Conservation (phyloP, 2,329 filamentous ascomycete genomes). For the Harringtonia lauricola region DNA sequence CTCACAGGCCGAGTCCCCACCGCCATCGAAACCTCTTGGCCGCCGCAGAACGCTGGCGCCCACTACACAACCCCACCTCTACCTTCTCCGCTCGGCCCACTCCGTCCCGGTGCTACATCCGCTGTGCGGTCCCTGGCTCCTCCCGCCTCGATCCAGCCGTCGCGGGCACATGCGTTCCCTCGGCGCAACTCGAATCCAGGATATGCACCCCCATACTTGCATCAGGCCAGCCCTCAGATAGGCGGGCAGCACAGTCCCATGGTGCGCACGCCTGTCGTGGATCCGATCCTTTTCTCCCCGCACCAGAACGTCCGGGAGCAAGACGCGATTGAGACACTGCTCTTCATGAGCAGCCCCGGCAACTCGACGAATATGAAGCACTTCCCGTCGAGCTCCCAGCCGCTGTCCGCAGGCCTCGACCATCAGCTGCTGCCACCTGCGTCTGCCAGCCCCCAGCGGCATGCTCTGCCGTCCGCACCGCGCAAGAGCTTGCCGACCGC, state of each 20-base stretch:
- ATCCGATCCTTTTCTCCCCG: constrained; percentile 53
- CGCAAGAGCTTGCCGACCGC: constrained; percentile 41
- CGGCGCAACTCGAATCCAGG: constrained; percentile 40
- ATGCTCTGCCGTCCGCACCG: constrained; percentile 35
- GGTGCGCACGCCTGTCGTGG: constrained; percentile 24
- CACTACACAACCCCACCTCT: constrained; percentile 5
- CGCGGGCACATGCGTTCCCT: constrained; percentile 23
- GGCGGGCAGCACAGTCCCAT: constrained; percentile 27
- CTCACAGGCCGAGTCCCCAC: not conserved
- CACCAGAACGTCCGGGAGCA: constrained; percentile 64
- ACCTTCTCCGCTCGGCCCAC: constrained; percentile 8
- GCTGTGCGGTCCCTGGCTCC: constrained; percentile 33
- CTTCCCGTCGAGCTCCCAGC: constrained; percentile 30
- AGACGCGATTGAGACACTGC: constrained; percentile 67
- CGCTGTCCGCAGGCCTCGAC: constrained; percentile 22
- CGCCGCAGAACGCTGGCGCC: constrained; percentile 1
- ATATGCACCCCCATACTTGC: constrained; percentile 31
- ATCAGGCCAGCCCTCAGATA: constrained; percentile 21
- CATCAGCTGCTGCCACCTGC: constrained; percentile 14
- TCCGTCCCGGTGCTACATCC: constrained; percentile 19
- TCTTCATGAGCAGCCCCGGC: constrained; percentile 73
- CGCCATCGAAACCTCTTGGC: constrained; percentile 4
- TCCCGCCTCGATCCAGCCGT: constrained; percentile 43
- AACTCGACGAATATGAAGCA: constrained; percentile 56
- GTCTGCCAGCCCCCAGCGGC: constrained; percentile 20